Conservation (phyloP, 257 asterid genomes). For the Datura wrightii region DNA sequence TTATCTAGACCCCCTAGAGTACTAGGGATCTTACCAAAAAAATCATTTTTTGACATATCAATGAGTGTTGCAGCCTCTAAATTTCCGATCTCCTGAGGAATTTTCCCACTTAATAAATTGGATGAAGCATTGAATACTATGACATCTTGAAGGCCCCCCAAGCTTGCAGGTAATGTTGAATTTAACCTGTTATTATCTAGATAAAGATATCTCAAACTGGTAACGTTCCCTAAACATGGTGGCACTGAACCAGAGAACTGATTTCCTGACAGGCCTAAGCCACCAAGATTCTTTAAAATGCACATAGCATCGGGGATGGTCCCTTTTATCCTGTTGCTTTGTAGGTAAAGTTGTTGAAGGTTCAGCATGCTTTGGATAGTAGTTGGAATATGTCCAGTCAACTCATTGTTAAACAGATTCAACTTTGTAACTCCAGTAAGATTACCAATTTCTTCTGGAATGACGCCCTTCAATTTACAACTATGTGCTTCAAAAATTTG, state of each 20-base stretch:
- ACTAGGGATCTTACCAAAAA: neutral
- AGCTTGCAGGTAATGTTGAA: neutral
- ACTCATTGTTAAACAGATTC: neutral
- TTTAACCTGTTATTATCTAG: neutral
- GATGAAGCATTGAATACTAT: neutral
- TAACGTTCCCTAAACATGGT: neutral
- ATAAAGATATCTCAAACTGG: neutral
- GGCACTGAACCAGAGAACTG: neutral
- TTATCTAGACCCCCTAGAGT: neutral
- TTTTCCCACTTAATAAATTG: neutral
- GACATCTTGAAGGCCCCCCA: neutral
- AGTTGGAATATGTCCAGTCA: neutral
- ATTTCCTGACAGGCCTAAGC: neutral
- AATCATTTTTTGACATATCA: neutral
- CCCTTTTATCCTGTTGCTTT: neutral
- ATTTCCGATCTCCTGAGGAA: neutral
- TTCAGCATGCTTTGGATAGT: neutral
- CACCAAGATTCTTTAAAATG: neutral
- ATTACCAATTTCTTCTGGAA: conserved; percentile 11
- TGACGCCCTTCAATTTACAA: neutral
- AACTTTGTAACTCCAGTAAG: neutral
- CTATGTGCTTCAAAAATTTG: neutral
- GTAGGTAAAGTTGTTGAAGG: neutral
- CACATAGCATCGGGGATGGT: neutral
- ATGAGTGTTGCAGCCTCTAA: neutral